Percentiles rank a stretch among this genome's conserved stretches.
Conservation (phyloP, 768 basidiomycete species). For the Kondoa subrosea region DNA sequence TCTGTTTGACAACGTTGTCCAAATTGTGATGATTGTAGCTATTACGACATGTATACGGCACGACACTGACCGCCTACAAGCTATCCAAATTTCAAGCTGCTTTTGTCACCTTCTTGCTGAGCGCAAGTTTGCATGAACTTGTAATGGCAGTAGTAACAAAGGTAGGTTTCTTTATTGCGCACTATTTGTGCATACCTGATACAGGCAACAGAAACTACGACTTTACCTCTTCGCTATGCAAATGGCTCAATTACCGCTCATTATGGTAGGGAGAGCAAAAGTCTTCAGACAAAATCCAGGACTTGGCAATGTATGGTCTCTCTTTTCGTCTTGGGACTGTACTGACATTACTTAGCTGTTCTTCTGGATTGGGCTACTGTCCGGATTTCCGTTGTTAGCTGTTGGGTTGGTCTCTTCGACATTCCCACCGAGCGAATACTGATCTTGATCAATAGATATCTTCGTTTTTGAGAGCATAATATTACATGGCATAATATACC, state of each 20-base stretch:
- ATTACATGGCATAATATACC: neutral
- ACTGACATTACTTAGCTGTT: conserved; percentile 38
- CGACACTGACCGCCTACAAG: conserved; percentile 58
- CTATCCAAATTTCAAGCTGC: conserved; percentile 66
- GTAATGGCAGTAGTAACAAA: conserved; percentile 78
- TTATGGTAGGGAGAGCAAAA: conserved; percentile 58
- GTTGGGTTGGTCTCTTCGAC: conserved; percentile 43
- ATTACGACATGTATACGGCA: conserved; percentile 84
- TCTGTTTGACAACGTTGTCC: conserved; percentile 12
- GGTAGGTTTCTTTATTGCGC: neutral
- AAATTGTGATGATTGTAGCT: conserved; percentile 37
- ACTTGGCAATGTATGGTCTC: conserved; percentile 35
- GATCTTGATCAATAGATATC: neutral
- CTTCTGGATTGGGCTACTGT: conserved; percentile 74
- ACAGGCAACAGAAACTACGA: neutral
- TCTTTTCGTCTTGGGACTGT: neutral
- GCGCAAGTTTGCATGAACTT: conserved; percentile 71
- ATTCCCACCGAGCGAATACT: neutral
- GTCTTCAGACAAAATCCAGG: conserved; percentile 63
- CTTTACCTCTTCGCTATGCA: conserved; percentile 62
- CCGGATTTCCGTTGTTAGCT: conserved; percentile 82
- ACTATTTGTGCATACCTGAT: neutral
- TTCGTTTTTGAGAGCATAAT: neutral
- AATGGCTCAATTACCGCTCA: conserved; percentile 82
- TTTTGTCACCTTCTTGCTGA: conserved; percentile 79